Evolutionary conservation across 306 rosid species (phyloP).

Genomic region (Heteromeles arbutifolia): DNA sequence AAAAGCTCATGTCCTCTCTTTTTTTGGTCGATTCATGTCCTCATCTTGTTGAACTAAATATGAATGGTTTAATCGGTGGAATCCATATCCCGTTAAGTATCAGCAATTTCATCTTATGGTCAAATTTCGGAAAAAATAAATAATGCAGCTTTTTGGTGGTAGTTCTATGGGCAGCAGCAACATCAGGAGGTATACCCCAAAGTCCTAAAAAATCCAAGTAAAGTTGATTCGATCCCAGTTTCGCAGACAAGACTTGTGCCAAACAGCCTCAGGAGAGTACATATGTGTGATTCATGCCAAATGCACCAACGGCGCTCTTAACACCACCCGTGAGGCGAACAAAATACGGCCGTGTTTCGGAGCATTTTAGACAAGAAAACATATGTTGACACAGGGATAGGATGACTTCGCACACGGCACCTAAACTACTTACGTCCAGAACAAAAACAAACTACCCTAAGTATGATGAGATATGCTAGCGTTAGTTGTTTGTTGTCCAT

Average conservation of each 20-base stretch:
- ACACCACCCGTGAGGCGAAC: neutral
- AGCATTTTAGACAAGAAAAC: neutral
- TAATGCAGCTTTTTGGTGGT: neutral
- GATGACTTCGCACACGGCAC: neutral
- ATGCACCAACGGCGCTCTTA: neutral
- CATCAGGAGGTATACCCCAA: neutral
- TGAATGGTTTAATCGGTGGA: neutral
- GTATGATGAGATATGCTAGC: neutral
- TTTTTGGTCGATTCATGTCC: no score
- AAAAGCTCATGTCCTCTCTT: no score
- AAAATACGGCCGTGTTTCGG: neutral
- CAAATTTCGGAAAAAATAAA: neutral
- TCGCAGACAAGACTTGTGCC: neutral
- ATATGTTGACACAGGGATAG: neutral
- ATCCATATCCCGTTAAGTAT: neutral
- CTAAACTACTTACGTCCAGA: no score
- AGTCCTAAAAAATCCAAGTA: neutral
- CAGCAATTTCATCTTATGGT: neutral
- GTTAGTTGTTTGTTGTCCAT: neutral
- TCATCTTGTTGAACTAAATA: no score
- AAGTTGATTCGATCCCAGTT: neutral
- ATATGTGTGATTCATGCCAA: neutral
- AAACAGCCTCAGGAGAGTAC: neutral
- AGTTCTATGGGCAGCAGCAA: neutral
- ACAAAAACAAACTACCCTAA: neutral